Conservation (phyloP, 495 filamentous ascomycete genomes). For the Daldinia concentrica region DNA sequence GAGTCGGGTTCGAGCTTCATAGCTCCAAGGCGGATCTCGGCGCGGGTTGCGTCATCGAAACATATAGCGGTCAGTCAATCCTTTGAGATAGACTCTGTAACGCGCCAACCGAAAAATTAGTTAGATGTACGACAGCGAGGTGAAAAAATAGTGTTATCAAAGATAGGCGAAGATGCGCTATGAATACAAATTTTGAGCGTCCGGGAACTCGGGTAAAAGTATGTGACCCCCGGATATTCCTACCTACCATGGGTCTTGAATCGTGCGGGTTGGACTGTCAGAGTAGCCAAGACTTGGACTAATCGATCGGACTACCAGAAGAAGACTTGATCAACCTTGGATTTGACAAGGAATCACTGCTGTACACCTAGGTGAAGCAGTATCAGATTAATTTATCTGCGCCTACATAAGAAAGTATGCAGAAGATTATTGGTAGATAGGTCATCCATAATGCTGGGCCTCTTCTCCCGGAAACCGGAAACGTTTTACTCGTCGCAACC, state of each 20-base stretch:
- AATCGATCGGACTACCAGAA: conserved; percentile 27
- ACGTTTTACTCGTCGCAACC: background rate
- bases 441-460: background rate
- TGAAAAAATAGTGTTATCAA: conserved; percentile 6
- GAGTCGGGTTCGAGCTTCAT: conserved; percentile 25
- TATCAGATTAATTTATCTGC: conserved; percentile 20
- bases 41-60: conserved; percentile 31
- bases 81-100: conserved; percentile 9
- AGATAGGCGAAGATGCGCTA: conserved; percentile 18
- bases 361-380: conserved; percentile 35
- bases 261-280: conserved; percentile 24
- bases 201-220: conserved; percentile 40
- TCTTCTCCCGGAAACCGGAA: background rate
- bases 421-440: background rate
- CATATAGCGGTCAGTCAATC: conserved; percentile 1
- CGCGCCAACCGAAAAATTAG: background rate
- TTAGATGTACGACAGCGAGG: background rate
- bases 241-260: conserved; percentile 16
- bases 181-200: conserved; percentile 18
- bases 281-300: conserved; percentile 27
- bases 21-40: conserved; percentile 33
- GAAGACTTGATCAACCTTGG: conserved; percentile 14
- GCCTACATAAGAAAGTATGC: background rate
- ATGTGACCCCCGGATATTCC: conserved; percentile 17
- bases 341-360: conserved; percentile 10